Evolutionary conservation across 371 early-diverging fungal genomes (phyloP).

Genomic region (Mycotypha africana): DNA sequence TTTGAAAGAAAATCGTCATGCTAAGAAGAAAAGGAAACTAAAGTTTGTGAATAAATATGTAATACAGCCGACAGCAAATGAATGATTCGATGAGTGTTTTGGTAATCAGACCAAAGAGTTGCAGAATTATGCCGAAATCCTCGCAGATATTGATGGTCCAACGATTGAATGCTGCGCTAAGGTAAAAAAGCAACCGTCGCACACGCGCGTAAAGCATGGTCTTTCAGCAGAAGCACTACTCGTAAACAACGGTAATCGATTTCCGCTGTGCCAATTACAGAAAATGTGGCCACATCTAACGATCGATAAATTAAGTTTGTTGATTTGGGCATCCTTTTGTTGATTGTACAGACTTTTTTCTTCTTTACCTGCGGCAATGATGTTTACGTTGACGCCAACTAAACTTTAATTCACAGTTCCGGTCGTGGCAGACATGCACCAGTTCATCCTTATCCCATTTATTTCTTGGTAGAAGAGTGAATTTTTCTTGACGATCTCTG

Average conservation of each 20-base stretch:
- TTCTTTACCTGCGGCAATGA: constrained; percentile 17
- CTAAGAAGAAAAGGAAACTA: too few relatives aligned
- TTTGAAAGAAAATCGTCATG: too few relatives aligned
- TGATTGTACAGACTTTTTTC: background rate
- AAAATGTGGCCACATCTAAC: constrained; percentile 21
- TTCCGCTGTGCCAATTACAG: constrained; percentile 19
- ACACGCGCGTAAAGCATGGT: constrained; percentile 16
- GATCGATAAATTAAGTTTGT: too few relatives aligned
- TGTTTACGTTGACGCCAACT: constrained; percentile 17
- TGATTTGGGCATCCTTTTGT: background rate
- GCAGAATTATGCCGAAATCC: too few relatives aligned
- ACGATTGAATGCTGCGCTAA: too few relatives aligned
- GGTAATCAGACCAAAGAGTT: too few relatives aligned
- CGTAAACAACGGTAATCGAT: constrained; percentile 22
- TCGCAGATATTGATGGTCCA: too few relatives aligned
- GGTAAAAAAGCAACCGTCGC: constrained; percentile 15
- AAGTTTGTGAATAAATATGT: too few relatives aligned
- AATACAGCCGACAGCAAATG: too few relatives aligned
- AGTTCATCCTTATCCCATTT: constrained; percentile 15
- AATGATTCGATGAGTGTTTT: too few relatives aligned
- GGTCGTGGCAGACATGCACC: constrained; percentile 6
- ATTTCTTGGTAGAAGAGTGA: constrained; percentile 1
- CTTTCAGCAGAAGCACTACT: background rate
- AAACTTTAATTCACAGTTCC: constrained; percentile 4
- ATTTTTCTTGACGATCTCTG: constrained; percentile 11